Evolutionary conservation across 257 asterid species (phyloP), one percentile per base, ranked within the genome.

Genomic region (Gynochthodes officinalis): DNA sequence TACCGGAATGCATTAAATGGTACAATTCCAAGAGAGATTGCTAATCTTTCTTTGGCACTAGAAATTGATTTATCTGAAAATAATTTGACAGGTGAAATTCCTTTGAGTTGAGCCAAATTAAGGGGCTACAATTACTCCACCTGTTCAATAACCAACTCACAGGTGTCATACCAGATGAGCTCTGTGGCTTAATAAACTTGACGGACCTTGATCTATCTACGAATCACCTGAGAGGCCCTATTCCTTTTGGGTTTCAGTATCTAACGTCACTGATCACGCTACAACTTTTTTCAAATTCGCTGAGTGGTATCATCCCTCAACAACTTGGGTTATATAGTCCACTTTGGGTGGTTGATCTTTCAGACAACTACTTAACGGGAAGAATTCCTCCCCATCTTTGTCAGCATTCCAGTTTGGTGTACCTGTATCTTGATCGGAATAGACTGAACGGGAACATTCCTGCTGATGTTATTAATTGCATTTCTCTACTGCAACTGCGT

Each of bases 51-150:
- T 67, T 73, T 44, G 18, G 86, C 81, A 25, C 35, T 71, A 37
- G 92, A 93, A 30, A 89, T 93, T 42, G 98, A 90, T 79, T 89
- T 93, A 80, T 93, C 98, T 0, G 98, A 93, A 80, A 93, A 93
- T 79, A 58, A 60, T 76, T 79, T 93, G 77, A 79, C 76, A 0
- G 97, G 98, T 49, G 96, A 86, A 61, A 89, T 93, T 43, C 98
- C 98, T 59, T 70, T 0, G 97, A 90, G 73, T 71, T 93, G 72
- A 73, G 87, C 57, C 80, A 48, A 16, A 74, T 93, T 75, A 85
- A 77, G 78, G 79, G 82, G 30, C 77, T 93, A 49, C 43, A 70
- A 30, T 70, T 93, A 33, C 86, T 93, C 42, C 79, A 86, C 82
- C 81, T 93, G 82, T 93, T 93, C 71, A 83, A 86, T 74, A 93